A percentile compares a stretch with the other conserved stretches of the same genome.
Conservation (phyloP, 208 protist genomes). For the Leptomonas pyrrhocoris region DNA sequence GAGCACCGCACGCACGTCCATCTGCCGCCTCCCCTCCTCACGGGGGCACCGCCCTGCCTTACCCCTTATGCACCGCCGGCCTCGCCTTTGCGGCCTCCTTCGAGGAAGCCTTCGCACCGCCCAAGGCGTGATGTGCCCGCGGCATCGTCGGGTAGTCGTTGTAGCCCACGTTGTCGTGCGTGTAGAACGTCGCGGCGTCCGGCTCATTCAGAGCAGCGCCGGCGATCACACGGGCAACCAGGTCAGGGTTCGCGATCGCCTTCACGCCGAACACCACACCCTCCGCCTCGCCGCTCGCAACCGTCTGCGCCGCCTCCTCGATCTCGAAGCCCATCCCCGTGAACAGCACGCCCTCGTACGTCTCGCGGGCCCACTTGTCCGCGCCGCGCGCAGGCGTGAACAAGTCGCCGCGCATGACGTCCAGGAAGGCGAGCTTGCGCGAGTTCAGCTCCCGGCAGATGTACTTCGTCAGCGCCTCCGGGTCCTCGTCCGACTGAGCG, state of each 20-base stretch:
- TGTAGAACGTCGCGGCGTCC: constrained; percentile 42
- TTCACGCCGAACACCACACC: constrained; percentile 53
- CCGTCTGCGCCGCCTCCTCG: constrained; percentile 40
- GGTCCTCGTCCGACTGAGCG: constrained; percentile 38
- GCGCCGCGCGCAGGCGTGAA: constrained; percentile 29
- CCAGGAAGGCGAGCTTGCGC: constrained; percentile 49
- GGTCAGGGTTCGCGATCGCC: constrained; percentile 77
- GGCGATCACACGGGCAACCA: constrained; percentile 42
- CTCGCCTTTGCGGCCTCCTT: no score
- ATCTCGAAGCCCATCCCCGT: constrained; percentile 49
- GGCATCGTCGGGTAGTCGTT: constrained; percentile 14
- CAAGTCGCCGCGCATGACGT: constrained; percentile 44
- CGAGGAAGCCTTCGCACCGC: no score
- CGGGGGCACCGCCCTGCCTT: no score
- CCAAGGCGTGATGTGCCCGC: no score
- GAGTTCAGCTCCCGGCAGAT: constrained; percentile 57
- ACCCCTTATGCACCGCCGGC: no score
- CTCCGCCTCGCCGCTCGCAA: constrained; percentile 50
- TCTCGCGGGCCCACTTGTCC: constrained; percentile 56
- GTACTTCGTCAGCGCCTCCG: constrained; percentile 49
- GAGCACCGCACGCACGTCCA: no score
- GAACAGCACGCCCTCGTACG: constrained; percentile 54
- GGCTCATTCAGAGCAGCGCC: constrained; percentile 42
- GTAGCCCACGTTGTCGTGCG: constrained; percentile 35
- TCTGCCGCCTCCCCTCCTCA: no score